A percentile compares a stretch with the other conserved stretches of the same genome.
Conservation (phyloP, 768 basidiomycete genomes). For the Holtermannia corniformis region DNA sequence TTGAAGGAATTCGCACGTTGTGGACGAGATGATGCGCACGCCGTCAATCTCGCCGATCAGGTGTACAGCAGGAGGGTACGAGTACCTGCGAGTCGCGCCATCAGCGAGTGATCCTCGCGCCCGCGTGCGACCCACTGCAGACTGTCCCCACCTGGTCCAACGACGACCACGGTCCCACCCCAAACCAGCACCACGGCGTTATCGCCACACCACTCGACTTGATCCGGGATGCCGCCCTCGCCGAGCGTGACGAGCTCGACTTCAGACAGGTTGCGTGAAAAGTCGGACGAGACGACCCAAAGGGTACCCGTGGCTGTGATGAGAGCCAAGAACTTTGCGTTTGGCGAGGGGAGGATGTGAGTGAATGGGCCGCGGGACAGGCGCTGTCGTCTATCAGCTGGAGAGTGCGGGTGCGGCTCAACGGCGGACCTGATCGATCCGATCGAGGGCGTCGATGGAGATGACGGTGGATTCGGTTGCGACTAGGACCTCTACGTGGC, state of each 20-base stretch:
- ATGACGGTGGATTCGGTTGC: constrained; percentile 71
- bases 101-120: not conserved
- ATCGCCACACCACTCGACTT: constrained; percentile 92
- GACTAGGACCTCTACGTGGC: constrained; percentile 81
- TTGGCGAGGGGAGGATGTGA: constrained; percentile 80
- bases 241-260: constrained; percentile 48
- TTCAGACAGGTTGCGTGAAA: constrained; percentile 77
- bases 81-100: constrained; percentile 53
- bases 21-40: constrained; percentile 67
- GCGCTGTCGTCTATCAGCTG: constrained; percentile 45
- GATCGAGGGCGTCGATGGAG: constrained; percentile 80
- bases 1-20: constrained; percentile 78
- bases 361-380: constrained; percentile 80
- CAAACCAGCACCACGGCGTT: constrained; percentile 85
- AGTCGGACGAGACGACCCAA: constrained; percentile 93
- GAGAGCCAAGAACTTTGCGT: constrained; percentile 82
- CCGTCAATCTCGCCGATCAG: constrained; percentile 83
- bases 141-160: constrained; percentile 85
- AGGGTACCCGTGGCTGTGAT: constrained; percentile 59
- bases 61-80: constrained; percentile 64
- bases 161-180: constrained; percentile 64
- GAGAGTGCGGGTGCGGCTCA: not conserved
- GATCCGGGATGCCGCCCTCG: constrained; percentile 43
- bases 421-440: constrained; percentile 59
- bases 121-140: constrained; percentile 53